These are phyloP conservation scores for Paralagenidium karlingii DNA, from an alignment of 352 stramenopile species.

Conservation along the genomic window DNA sequence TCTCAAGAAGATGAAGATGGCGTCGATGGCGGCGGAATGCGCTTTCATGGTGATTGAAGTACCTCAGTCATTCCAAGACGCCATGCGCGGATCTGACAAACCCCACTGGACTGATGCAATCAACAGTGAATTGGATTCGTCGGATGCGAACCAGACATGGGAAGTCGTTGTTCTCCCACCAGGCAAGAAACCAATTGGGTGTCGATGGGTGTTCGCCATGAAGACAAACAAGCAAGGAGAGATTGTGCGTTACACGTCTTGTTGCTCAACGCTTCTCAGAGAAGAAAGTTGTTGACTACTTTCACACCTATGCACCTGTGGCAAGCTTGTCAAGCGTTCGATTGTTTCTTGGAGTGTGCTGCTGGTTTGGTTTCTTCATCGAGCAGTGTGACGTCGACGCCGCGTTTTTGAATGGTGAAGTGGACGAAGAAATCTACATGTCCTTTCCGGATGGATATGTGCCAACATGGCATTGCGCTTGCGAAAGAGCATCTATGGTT, in stretches of 20 bases:
- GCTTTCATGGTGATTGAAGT: no score
- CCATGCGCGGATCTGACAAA: neutral
- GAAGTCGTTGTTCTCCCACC: neutral
- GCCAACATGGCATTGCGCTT: slow-evolving; percentile 11
- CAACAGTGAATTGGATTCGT: slow-evolving; percentile 2
- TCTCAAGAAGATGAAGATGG: no score
- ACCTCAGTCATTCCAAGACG: no score
- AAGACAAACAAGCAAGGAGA: slow-evolving; percentile 8
- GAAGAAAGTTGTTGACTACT: slow-evolving; percentile 5
- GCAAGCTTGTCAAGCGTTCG: slow-evolving; percentile 5
- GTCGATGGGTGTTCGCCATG: slow-evolving; percentile 9
- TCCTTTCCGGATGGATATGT: slow-evolving; percentile 4
- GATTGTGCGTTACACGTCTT: slow-evolving; percentile 4
- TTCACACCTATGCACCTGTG: slow-evolving; percentile 5
- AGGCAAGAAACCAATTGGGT: slow-evolving; percentile 7
- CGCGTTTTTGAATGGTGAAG: slow-evolving; percentile 18
- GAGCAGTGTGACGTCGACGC: slow-evolving; percentile 14
- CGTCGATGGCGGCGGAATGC: no score
- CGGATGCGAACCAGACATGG: slow-evolving; percentile 8
- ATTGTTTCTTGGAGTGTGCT: slow-evolving; percentile 3
- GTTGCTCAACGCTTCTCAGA: slow-evolving; percentile 6
- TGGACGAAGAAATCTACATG: slow-evolving; percentile 13
- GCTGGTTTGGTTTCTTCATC: neutral
- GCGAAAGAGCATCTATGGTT: slow-evolving; percentile 13
- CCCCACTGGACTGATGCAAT: slow-evolving; percentile 7